Conservation (phyloP, 2,329 filamentous ascomycete species). For the Scytalidium lignicola region DNA sequence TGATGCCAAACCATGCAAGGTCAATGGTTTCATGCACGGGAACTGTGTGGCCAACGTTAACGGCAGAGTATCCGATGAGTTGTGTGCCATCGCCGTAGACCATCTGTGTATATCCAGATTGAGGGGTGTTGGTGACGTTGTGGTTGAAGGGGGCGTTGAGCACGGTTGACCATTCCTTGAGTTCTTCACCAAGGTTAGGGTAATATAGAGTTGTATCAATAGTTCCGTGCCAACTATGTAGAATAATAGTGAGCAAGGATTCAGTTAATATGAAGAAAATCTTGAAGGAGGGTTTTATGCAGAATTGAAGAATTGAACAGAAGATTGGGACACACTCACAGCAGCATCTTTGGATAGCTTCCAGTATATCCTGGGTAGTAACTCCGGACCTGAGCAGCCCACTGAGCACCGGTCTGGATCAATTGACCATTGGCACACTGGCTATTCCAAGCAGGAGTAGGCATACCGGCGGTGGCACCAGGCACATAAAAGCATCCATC, state of each 20-base stretch:
- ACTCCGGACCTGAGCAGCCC: conserved; percentile 40
- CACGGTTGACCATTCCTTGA: conserved; percentile 44
- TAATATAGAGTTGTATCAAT: conserved; percentile 33
- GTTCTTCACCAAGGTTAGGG: conserved; percentile 35
- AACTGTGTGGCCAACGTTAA: conserved; percentile 28
- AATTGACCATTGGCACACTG: conserved; percentile 36
- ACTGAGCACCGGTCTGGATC: conserved; percentile 34
- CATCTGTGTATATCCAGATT: conserved; percentile 26
- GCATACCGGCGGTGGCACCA: conserved; percentile 34
- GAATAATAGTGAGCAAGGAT: not conserved
- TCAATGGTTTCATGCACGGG: conserved; percentile 25
- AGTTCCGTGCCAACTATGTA: conserved; percentile 30
- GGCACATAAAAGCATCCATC: conserved; percentile 37
- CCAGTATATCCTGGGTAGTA: conserved; percentile 35
- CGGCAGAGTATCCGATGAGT: conserved; percentile 26
- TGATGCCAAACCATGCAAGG: conserved; percentile 17
- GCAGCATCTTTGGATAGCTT: conserved; percentile 32
- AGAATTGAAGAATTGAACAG: too few relatives aligned
- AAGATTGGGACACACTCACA: conserved; percentile 15
- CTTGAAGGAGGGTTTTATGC: too few relatives aligned
- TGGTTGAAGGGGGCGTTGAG: conserved; percentile 23
- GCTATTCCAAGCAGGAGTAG: conserved; percentile 44
- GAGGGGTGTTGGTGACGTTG: conserved; percentile 23
- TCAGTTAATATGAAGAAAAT: not conserved
- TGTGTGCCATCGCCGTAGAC: conserved; percentile 30